A percentile compares a stretch with the other conserved stretches of the same genome.
These are phyloP conservation scores for Pseudopithomyces maydicus DNA, from an alignment of 2,329 filamentous ascomycete genomes.

Conservation along the genomic window DNA sequence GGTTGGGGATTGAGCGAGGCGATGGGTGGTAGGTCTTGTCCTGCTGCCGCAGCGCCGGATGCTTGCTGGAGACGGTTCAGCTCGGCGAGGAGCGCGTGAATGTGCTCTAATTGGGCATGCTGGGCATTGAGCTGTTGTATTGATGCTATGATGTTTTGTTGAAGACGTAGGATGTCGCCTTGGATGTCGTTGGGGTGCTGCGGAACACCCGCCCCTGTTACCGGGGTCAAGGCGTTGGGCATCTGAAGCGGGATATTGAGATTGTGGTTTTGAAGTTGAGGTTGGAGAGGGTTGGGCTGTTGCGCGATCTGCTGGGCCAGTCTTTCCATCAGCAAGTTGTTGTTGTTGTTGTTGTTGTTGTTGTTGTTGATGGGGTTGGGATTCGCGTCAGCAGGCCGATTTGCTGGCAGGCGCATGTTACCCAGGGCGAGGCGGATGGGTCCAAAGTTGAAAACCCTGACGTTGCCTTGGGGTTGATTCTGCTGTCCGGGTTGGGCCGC, in stretches of 20 bases:
- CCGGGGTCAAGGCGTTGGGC: slow-evolving; percentile 14
- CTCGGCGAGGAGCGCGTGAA: slow-evolving; percentile 37
- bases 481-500: slow-evolving; percentile 21
- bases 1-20: slow-evolving; percentile 27
- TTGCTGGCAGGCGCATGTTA: slow-evolving; percentile 37
- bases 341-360: slow-evolving; percentile 30
- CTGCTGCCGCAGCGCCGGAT: slow-evolving; percentile 31
- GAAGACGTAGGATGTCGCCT: slow-evolving; percentile 42
- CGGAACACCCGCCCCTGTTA: slow-evolving; percentile 23
- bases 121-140: slow-evolving; percentile 39
- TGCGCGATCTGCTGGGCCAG: slow-evolving; percentile 27
- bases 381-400: slow-evolving; percentile 30
- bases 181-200: slow-evolving; percentile 42
- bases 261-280: slow-evolving; percentile 10
- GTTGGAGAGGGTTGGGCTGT: slow-evolving; percentile 20
- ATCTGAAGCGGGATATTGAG: slow-evolving; percentile 12
- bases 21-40: slow-evolving; percentile 32
- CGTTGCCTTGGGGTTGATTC: slow-evolving; percentile 33
- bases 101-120: slow-evolving; percentile 40
- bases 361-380: too few species aligned
- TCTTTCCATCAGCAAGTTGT: slow-evolving; percentile 25
- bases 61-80: slow-evolving; percentile 39
- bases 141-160: slow-evolving; percentile 45
- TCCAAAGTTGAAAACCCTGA: slow-evolving; percentile 45
- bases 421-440: slow-evolving; percentile 42